These are phyloP conservation scores for Termitomyces sp. DNA, from an alignment of 768 basidiomycete genomes.

Conservation along the genomic window DNA sequence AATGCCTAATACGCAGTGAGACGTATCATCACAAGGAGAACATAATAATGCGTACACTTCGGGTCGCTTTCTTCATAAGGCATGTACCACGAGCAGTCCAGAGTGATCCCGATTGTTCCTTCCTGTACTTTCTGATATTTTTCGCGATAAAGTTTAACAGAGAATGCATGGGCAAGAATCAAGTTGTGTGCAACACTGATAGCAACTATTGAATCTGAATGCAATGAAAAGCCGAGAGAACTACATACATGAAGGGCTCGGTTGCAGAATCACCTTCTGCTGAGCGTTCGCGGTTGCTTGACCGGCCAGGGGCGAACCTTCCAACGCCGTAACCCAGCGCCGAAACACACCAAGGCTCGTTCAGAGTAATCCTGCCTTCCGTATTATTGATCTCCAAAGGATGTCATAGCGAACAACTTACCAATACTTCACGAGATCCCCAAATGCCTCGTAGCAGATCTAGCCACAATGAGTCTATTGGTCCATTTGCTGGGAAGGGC, in stretches of 20 bases:
- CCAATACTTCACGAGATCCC: conserved; percentile 75
- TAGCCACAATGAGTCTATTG: conserved; percentile 15
- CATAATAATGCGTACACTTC: conserved; percentile 40
- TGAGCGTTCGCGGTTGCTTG: conserved; percentile 53
- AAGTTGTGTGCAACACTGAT: conserved; percentile 63
- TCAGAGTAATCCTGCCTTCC: conserved; percentile 55
- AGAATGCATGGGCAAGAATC: conserved; percentile 66
- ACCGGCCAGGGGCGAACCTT: conserved; percentile 65
- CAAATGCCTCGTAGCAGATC: conserved; percentile 68
- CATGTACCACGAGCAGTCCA: conserved; percentile 63
- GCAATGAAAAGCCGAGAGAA: background rate
- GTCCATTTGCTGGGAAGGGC: background rate
- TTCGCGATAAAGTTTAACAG: conserved; percentile 60
- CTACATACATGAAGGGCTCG: conserved; percentile 59
- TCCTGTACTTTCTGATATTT: conserved; percentile 49
- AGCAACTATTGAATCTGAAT: background rate
- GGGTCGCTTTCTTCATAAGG: conserved; percentile 60
- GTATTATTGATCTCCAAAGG: background rate
- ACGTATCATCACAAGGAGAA: background rate
- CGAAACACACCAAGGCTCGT: conserved; percentile 71
- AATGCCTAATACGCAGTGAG: conserved; percentile 38
- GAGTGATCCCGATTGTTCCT: conserved; percentile 69
- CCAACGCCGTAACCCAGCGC: conserved; percentile 63
- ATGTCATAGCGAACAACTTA: conserved; percentile 17
- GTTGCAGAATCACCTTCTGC: conserved; percentile 55